Evolutionary conservation across 2,329 filamentous ascomycete species (phyloP), one percentile per base, ranked within the genome.

Genomic region (Dryadomyces sulphureus): DNA sequence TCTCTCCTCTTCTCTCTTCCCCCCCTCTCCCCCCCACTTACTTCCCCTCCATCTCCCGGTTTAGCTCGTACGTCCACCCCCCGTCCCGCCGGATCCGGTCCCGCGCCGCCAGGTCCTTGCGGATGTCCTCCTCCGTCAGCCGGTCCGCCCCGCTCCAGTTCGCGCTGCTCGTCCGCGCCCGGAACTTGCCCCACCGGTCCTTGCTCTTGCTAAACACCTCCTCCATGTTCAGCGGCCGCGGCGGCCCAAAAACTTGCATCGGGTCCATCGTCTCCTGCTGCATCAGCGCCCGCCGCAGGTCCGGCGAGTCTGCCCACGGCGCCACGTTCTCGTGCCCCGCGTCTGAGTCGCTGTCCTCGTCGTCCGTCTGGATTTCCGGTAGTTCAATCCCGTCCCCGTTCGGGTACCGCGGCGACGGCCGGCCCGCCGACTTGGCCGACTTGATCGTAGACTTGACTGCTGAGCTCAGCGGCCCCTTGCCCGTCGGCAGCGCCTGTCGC

Each of bases 291-390:
- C 76, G 70, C 17, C 81, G 77, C 40, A 98, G 74, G 52, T 86
- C 82, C 11, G 90, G 89, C 3, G 86, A 86, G 57, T 94, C 83
- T 5, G 87, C 88, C 92, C 92, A 98, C 7, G 78, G 76, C 2
- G 87, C 84, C 16, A 86, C 75, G 45, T 57, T 58, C 25, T 63
- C 57, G 21, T 62, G 58, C 65, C 85, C 79, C 41, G 72, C 62
- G 41, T 66, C 43, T 7, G 5, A 7, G 27, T 72, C 72, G 30
- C 66, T 65, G 49, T 94, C 86, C 56, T 94, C 89, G 25, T 87
- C 88, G 59, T 98, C 93, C 1, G 92, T 96, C 52, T 88, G 79
- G 54, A 98, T 96, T 54, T 98, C 92, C 0, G 92, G 90, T 3
- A 98, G 76, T 54, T 92, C 83, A 56, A 98, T 95, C 44, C 75